Conservation (phyloP, 345 rosid genomes). For the Euphorbia lathyris region DNA sequence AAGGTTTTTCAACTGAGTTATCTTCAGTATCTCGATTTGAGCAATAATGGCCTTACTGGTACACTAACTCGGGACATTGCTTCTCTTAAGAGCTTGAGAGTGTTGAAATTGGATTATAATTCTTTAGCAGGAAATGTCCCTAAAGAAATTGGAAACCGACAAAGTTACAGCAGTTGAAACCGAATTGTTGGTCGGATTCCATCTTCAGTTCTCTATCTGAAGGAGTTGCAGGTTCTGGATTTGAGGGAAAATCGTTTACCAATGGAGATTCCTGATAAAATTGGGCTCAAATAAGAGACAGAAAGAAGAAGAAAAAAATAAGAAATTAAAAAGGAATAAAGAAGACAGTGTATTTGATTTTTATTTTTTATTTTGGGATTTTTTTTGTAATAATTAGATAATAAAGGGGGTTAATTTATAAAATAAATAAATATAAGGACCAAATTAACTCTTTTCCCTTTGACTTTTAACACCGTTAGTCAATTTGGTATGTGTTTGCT, state of each 20-base stretch:
- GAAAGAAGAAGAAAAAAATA: too few species aligned
- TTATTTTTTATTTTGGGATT: too few species aligned
- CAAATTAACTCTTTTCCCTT: too few species aligned
- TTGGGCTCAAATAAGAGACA: too few species aligned
- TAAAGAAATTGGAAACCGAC: conserved; percentile 29
- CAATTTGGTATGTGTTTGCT: too few species aligned
- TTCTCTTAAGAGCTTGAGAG: conserved; percentile 17
- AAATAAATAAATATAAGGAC: too few species aligned
- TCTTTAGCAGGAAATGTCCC: conserved; percentile 23
- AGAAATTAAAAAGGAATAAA: too few species aligned
- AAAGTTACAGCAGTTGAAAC: conserved; percentile 23
- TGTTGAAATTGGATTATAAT: conserved; percentile 25
- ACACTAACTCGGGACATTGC: conserved; percentile 10
- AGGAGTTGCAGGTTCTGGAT: conserved; percentile 22
- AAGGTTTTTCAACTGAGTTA: conserved; percentile 23
- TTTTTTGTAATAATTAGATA: too few species aligned
- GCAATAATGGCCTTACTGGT: conserved; percentile 19
- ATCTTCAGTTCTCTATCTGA: conserved; percentile 12
- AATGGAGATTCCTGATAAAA: conserved; percentile 26
- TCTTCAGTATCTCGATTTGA: conserved; percentile 30
- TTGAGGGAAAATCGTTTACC: conserved; percentile 26
- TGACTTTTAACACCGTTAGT: too few species aligned
- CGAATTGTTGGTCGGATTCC: conserved; percentile 26
- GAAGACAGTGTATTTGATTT: too few species aligned
- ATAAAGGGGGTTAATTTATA: too few species aligned